A percentile compares a stretch with the other conserved stretches of the same genome.
Conservation (phyloP, 2,329 filamentous ascomycete genomes). For the Macrophomina phaseolina region DNA sequence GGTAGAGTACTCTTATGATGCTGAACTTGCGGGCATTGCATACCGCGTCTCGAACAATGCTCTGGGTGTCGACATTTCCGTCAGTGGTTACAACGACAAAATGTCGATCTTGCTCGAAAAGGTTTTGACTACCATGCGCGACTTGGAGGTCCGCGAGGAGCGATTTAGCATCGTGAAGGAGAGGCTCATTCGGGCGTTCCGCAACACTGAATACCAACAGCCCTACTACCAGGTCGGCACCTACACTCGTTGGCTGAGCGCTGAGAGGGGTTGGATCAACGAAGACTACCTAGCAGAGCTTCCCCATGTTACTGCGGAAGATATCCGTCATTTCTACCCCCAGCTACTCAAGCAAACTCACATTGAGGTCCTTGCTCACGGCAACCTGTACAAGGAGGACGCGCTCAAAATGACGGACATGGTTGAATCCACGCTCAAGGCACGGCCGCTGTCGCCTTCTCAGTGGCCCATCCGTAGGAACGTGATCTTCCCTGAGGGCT, state of each 20-base stretch:
- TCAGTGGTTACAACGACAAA: slow-evolving; percentile 96
- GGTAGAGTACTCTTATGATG: slow-evolving; percentile 94
- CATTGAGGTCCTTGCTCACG: slow-evolving; percentile 86
- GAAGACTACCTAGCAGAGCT: slow-evolving; percentile 82
- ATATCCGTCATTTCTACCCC: slow-evolving; percentile 77
- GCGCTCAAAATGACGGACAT: slow-evolving; percentile 83
- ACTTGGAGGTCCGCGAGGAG: slow-evolving; percentile 82
- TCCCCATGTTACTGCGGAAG: slow-evolving; percentile 72
- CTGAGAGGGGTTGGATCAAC: slow-evolving; percentile 77
- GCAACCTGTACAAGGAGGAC: slow-evolving; percentile 94
- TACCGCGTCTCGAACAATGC: slow-evolving; percentile 78
- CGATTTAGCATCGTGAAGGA: slow-evolving; percentile 93
- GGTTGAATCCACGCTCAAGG: slow-evolving; percentile 77
- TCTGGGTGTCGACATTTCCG: slow-evolving; percentile 75
- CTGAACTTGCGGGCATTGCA: slow-evolving; percentile 85
- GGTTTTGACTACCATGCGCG: slow-evolving; percentile 80
- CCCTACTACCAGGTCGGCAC: slow-evolving; percentile 88
- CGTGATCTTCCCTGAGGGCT: slow-evolving; percentile 76
- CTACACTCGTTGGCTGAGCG: slow-evolving; percentile 79
- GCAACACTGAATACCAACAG: slow-evolving; percentile 86
- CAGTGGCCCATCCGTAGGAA: slow-evolving; percentile 83
- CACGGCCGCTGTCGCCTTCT: slow-evolving; percentile 72
- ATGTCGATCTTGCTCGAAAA: slow-evolving; percentile 88
- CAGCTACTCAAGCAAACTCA: slow-evolving; percentile 83
- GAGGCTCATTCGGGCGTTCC: slow-evolving; percentile 73